phyloP scores from a whole-genome alignment of 2,329 filamentous ascomycete genomes.

The Trichoderma asperellum region DNA sequence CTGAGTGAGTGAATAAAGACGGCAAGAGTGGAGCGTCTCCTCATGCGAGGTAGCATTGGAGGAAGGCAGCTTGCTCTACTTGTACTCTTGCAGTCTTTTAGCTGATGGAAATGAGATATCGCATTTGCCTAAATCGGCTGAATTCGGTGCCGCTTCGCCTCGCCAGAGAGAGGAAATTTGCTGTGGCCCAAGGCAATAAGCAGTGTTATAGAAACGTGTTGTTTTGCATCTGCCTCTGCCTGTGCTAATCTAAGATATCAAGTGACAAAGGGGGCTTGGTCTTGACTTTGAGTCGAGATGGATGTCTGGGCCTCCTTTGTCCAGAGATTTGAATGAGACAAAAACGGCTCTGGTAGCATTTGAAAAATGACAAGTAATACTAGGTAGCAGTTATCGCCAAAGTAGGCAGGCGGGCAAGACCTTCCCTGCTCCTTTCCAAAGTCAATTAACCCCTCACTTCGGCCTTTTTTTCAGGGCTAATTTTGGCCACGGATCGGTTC shows the following conservation, averaged over 20 bases:
- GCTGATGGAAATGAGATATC: constrained; percentile 7
- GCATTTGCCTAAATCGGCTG: constrained; percentile 19
- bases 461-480: constrained; percentile 30
- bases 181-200: background rate
- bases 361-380: background rate
- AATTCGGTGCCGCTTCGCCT: background rate
- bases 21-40: background rate
- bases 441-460: constrained; percentile 30
- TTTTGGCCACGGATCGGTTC: constrained; percentile 28
- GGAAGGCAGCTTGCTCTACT: background rate
- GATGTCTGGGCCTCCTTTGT: background rate
- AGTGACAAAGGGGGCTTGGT: background rate
- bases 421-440: background rate
- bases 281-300: background rate
- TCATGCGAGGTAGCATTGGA: constrained; percentile 15
- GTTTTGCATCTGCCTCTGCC: background rate
- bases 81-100: background rate
- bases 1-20: constrained; percentile 22
- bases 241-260: background rate
- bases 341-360: constrained; percentile 1
- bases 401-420: constrained; percentile 1
- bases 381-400: background rate
- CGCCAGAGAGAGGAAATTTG: background rate
- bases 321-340: background rate
- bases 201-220: background rate